These are phyloP conservation scores for Suhomyces kunorum DNA, from an alignment of 1,139 yeast species.

Conservation along the genomic window DNA sequence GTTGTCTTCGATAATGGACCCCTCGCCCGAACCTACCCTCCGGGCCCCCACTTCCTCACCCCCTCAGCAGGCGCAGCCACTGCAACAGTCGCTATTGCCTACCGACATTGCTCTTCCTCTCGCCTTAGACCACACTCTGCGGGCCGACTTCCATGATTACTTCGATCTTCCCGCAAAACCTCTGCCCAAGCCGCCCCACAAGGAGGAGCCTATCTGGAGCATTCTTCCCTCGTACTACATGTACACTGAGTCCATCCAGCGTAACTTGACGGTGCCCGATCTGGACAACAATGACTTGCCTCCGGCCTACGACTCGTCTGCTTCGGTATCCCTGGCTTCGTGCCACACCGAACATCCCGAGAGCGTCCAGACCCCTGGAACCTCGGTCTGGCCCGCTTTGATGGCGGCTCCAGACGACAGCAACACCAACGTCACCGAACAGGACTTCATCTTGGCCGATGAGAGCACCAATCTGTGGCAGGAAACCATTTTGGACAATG, in stretches of 20 bases:
- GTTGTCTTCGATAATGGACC: not conserved
- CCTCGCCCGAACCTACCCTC: not conserved
- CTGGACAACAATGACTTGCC: constrained; percentile 15
- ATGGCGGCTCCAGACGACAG: not conserved
- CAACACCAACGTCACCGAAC: not conserved
- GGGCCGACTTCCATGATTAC: constrained; percentile 4
- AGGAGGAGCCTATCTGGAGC: constrained; percentile 25
- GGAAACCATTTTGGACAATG: constrained; percentile 42
- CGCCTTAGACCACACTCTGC: too few relatives aligned
- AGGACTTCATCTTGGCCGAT: constrained; percentile 29
- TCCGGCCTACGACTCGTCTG: constrained; percentile 10
- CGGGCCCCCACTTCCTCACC: not conserved
- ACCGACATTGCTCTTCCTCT: too few relatives aligned
- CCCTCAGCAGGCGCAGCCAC: not conserved
- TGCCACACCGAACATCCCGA: not conserved
- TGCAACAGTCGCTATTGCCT: too few relatives aligned
- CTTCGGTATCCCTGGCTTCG: constrained; percentile 2
- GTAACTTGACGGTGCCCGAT: constrained; percentile 19
- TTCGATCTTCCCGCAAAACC: constrained; percentile 1
- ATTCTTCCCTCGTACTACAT: constrained; percentile 34
- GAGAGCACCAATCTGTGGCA: constrained; percentile 38
- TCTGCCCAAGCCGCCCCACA: not conserved
- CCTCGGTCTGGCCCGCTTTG: constrained; percentile 1
- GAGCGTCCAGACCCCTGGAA: constrained; percentile 4
- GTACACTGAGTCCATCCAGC: constrained; percentile 17